A percentile compares a stretch with the other conserved stretches of the same genome.
Conservation (phyloP, 2,329 filamentous ascomycete genomes). For the Chaetomium strumarium region DNA sequence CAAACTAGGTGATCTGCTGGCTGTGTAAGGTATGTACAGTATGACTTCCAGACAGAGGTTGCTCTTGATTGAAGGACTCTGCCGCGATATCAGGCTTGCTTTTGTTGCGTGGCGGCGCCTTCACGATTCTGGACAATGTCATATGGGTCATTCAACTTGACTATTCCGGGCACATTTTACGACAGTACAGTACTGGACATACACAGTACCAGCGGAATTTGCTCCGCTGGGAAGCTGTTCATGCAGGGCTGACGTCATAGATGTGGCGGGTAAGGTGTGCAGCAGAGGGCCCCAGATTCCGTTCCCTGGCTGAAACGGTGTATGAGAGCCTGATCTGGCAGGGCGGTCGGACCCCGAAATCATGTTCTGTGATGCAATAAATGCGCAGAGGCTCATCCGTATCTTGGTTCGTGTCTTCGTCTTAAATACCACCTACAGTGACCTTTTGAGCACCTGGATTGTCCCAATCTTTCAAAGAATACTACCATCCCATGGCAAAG, state of each 20-base stretch:
- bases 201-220: too few species aligned
- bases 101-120: too few species aligned
- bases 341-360: slow-evolving; percentile 6
- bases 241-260: slow-evolving; percentile 21
- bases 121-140: background rate
- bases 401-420: background rate
- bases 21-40: too few species aligned
- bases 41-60: too few species aligned
- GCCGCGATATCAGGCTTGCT: too few species aligned
- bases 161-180: too few species aligned
- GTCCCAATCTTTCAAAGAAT: slow-evolving; percentile 10
- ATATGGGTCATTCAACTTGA: background rate
- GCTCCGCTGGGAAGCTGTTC: background rate
- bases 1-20: too few species aligned
- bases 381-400: too few species aligned
- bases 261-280: background rate
- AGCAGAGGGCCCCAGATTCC: too few species aligned
- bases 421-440: slow-evolving; percentile 16
- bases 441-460: slow-evolving; percentile 2
- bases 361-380: slow-evolving; percentile 25
- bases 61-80: too few species aligned
- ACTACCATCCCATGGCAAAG: background rate
- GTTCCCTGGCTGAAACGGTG: background rate
- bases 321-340: background rate
- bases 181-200: too few species aligned